Percentiles rank a stretch among this genome's conserved stretches.
phyloP scores from a whole-genome alignment of 2,329 filamentous ascomycete genomes.

The Furcasterigmium sp. region DNA sequence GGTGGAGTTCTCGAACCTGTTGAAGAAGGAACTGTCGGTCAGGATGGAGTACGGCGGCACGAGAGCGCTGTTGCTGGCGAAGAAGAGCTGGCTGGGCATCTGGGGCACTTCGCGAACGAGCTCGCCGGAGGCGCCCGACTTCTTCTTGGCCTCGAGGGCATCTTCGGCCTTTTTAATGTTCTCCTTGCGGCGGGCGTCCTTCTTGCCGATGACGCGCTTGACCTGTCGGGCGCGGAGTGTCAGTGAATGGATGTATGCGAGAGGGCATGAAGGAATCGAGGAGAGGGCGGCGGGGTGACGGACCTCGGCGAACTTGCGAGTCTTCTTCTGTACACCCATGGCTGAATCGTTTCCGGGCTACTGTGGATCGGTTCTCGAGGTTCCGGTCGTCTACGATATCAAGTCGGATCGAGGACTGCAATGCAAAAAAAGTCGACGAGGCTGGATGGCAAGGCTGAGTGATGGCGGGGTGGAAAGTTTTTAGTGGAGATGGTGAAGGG shows the following conservation, averaged over 20 bases:
- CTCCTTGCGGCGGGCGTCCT: constrained; percentile 76
- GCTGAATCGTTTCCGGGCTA: constrained; percentile 1
- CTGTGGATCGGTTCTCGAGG: background rate
- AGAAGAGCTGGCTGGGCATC: constrained; percentile 80
- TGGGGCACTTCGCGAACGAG: constrained; percentile 76
- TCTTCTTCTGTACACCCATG: constrained; percentile 89
- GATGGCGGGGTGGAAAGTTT: constrained; percentile 3
- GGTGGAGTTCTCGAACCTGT: no score
- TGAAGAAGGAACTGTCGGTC: constrained; percentile 56
- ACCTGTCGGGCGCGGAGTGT: no score
- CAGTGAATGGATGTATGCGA: constrained; percentile 3
- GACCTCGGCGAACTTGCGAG: constrained; percentile 80
- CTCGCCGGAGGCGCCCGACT: constrained; percentile 49
- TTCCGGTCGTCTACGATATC: background rate
- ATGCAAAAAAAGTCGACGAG: constrained; percentile 2
- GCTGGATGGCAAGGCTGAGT: constrained; percentile 2
- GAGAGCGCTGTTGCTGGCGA: constrained; percentile 81
- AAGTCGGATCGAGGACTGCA: no score
- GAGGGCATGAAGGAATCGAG: constrained; percentile 7
- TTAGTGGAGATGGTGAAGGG: constrained; percentile 1
- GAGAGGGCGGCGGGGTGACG: constrained; percentile 17
- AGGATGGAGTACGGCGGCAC: constrained; percentile 77
- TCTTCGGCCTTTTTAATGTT: constrained; percentile 64
- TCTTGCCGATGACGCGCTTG: constrained; percentile 77
- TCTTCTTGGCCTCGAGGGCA: constrained; percentile 49